A percentile compares a stretch with the other conserved stretches of the same genome.
Evolutionary conservation across 1,284 basidiomycete genomes (phyloP).

Genomic region (Pisolithus thermaeus): DNA sequence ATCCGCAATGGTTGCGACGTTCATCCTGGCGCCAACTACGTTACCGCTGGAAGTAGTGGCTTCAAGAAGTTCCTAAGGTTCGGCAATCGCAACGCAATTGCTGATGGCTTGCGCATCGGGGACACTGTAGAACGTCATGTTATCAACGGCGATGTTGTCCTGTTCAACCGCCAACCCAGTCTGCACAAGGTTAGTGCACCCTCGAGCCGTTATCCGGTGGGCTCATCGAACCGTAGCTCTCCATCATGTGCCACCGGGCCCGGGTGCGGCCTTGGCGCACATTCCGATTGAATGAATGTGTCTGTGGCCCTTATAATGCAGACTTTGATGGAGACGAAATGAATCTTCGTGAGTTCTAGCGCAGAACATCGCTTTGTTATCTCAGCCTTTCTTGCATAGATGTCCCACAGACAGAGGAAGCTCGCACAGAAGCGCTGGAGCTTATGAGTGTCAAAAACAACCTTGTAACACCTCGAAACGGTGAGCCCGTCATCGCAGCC

Average conservation of each 20-base stretch:
- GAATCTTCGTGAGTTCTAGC: constrained; percentile 80
- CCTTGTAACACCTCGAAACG: constrained; percentile 94
- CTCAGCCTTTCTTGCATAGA: constrained; percentile 44
- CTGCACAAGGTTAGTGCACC: constrained; percentile 74
- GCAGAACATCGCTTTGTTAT: neutral
- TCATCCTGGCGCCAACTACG: constrained; percentile 96
- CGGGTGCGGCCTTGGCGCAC: constrained; percentile 96
- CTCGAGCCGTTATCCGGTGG: constrained; percentile 1
- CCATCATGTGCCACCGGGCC: constrained; percentile 97
- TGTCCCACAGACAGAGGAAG: constrained; percentile 98
- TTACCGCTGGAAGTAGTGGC: constrained; percentile 68
- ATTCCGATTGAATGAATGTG: constrained; percentile 98
- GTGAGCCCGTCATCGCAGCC: constrained; percentile 97
- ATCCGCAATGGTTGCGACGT: constrained; percentile 88
- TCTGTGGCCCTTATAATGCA: constrained; percentile 98
- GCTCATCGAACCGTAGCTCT: constrained; percentile 54
- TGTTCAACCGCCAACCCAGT: constrained; percentile 99
- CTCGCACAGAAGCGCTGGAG: constrained; percentile 93
- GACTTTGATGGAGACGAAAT: constrained; percentile 99
- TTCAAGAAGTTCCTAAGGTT: constrained; percentile 88
- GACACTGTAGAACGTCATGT: constrained; percentile 94
- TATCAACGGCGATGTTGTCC: constrained; percentile 92
- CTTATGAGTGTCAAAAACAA: constrained; percentile 99
- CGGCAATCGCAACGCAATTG: constrained; percentile 69
- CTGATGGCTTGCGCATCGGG: constrained; percentile 75